phyloP scores from a whole-genome alignment of 768 basidiomycete genomes.

The Phallus indusiatus region DNA sequence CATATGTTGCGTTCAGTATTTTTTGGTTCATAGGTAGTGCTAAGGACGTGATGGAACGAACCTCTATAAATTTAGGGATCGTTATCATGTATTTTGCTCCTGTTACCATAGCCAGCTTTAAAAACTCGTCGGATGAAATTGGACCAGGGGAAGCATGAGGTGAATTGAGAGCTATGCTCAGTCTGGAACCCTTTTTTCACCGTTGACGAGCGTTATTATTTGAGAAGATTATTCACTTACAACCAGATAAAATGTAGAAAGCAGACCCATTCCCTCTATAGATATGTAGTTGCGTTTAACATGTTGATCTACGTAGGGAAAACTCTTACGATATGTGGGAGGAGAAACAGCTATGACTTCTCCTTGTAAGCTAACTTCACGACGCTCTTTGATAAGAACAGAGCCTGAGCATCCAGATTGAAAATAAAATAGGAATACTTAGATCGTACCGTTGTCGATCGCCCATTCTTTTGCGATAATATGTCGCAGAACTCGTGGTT shows the following conservation, averaged over 20 bases:
- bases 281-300: neutral
- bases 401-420: neutral
- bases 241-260: neutral
- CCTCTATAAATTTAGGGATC: slow-evolving; percentile 14
- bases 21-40: neutral
- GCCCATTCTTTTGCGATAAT: slow-evolving; percentile 13
- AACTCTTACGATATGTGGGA: slow-evolving; percentile 18
- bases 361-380: slow-evolving; percentile 14
- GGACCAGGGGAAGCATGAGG: slow-evolving; percentile 5
- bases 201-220: too few relatives aligned
- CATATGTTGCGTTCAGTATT: too few relatives aligned
- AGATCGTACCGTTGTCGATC: slow-evolving; percentile 6
- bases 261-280: slow-evolving; percentile 6
- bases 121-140: slow-evolving; percentile 11
- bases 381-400: slow-evolving; percentile 1
- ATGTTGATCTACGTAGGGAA: neutral
- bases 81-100: neutral
- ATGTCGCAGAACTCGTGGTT: slow-evolving; percentile 16
- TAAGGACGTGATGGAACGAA: neutral
- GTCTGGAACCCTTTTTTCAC: neutral
- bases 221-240: neutral
- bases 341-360: slow-evolving; percentile 12
- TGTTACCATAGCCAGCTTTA: slow-evolving; percentile 5
- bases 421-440: neutral
- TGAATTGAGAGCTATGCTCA: slow-evolving; percentile 5